Base-by-base conservation (phyloP, 1,284 basidiomycete species). In the Sphagnurus paluster region DNA sequence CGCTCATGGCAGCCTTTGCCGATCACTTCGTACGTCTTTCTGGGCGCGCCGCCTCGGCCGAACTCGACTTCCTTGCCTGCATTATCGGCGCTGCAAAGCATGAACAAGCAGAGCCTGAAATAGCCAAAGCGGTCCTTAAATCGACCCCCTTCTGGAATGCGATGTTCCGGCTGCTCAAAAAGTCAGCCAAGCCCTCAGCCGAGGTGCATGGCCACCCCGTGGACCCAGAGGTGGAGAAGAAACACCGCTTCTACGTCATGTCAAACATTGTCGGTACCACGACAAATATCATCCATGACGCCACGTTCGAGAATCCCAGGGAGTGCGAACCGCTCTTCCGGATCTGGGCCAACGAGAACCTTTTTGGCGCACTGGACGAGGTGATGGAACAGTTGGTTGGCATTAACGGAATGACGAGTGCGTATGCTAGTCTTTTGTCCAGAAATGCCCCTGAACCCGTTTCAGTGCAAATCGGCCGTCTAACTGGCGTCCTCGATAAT, bases 341-440 rank as follows among this genome's bases (percentile, higher is more conserved):
- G 9, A 51, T 51, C 11, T 51, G 49, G 45, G 45, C 38, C 1
- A 51, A 47, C 21, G 49, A 51, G 28, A 40, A 40, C 5, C 36
- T 51, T 13, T 51, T 47, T 21, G 42, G 49, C 2, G 45, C 45
- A 2, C 21, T 51, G 8, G 49, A 50, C 28, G 48, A 50, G 35
- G 35, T 28, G 6, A 41, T 51, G 23, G 49, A 51, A 11, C 29
- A 24, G 14, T n/a, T 44, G 16, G 45, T 51, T 4, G 26, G 8
- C 4, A 40, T 46, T 10, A 11, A 23, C 2, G 43, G 43, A 10
- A 39, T 50, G 34, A 46, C 48, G 6, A 47, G 49, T 51, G 29
- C 17, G 49, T 43, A 13, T 10, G 10, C 25, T 20, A n/a, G 10
- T 14, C 19, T 10, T 13, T 5, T 10, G 14, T 10, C n/a, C 26